These are phyloP conservation scores for Penicillium sp. DNA, from an alignment of 2,329 filamentous ascomycete species.

Conservation along the genomic window DNA sequence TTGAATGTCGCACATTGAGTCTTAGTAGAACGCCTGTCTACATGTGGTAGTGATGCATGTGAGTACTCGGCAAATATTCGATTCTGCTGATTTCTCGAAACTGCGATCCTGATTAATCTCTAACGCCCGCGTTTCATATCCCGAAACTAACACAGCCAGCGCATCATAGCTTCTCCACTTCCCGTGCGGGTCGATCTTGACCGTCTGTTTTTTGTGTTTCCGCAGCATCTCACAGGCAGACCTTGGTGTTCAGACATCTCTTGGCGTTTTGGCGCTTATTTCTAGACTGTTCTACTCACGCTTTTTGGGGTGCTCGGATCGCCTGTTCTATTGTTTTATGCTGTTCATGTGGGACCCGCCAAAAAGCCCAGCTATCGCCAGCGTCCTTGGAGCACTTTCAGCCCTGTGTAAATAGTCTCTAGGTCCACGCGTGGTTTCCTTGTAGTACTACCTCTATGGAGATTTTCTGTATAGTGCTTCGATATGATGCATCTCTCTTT, in stretches of 20 bases:
- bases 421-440: no score
- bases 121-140: slow-evolving; percentile 3
- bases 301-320: not conserved
- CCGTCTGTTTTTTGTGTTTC: not conserved
- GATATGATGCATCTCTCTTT: no score
- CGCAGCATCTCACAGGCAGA: not conserved
- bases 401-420: not conserved
- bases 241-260: not conserved
- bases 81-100: not conserved
- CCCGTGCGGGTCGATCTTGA: not conserved
- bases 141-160: not conserved
- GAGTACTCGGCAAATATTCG: not conserved
- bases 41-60: not conserved
- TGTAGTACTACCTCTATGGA: no score
- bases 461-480: no score
- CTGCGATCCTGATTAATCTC: slow-evolving; percentile 1
- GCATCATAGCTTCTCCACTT: slow-evolving; percentile 4
- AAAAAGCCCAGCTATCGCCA: not conserved
- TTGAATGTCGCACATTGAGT: no score
- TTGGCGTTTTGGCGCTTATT: not conserved
- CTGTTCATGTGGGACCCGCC: not conserved
- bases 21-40: not conserved
- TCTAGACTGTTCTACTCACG: not conserved
- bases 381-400: not conserved
- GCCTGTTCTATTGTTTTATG: not conserved